A percentile compares a stretch with the other conserved stretches of the same genome.
These are phyloP conservation scores for Trichothecium sympodiale DNA, from an alignment of 2,329 filamentous ascomycete genomes.

Conservation along the genomic window DNA sequence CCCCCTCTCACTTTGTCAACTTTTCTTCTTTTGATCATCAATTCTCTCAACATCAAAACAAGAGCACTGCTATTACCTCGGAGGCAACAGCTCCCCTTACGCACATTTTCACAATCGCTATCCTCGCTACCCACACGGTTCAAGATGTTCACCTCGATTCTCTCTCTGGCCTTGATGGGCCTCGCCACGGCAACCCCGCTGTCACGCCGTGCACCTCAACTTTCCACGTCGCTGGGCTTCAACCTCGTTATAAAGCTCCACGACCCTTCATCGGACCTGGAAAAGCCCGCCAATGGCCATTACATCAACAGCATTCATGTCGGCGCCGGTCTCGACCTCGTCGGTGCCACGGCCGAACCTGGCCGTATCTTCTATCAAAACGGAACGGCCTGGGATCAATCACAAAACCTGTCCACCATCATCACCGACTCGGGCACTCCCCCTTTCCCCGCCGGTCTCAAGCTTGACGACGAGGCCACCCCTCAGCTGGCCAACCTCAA, in stretches of 20 bases:
- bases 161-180: too few species aligned
- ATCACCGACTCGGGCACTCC: slow-evolving; percentile 30
- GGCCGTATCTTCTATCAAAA: slow-evolving; percentile 36
- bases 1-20: too few species aligned
- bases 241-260: slow-evolving; percentile 33
- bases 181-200: too few species aligned
- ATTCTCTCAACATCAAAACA: too few species aligned
- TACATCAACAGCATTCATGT: slow-evolving; percentile 29
- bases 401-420: slow-evolving; percentile 18
- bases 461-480: slow-evolving; percentile 16
- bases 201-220: too few species aligned
- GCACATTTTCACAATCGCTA: too few species aligned
- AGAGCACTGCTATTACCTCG: too few species aligned
- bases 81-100: too few species aligned
- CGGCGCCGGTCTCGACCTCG: slow-evolving; percentile 28
- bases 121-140: too few species aligned
- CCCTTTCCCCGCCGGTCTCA: slow-evolving; percentile 25
- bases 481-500: slow-evolving; percentile 19
- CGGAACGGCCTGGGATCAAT: slow-evolving; percentile 26
- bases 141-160: too few species aligned
- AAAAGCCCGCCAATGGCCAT: slow-evolving; percentile 27
- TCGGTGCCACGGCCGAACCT: slow-evolving; percentile 18
- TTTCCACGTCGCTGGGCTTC: slow-evolving; percentile 20
- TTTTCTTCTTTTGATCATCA: too few species aligned
- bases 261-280: slow-evolving; percentile 25